These are phyloP conservation scores for Thalassiosira sp. DNA, from an alignment of 352 stramenopile genomes.

Conservation along the genomic window DNA sequence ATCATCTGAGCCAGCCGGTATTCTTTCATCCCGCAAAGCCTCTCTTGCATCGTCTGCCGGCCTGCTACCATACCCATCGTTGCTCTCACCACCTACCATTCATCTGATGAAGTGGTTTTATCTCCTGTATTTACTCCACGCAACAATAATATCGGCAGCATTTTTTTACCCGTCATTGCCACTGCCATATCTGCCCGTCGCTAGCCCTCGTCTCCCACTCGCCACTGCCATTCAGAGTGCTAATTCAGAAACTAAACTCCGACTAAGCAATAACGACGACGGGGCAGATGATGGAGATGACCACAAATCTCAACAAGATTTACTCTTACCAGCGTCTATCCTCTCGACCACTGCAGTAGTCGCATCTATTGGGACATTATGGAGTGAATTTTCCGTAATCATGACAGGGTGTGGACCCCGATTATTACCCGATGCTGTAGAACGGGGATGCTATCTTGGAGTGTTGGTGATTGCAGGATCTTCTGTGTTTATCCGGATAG, in stretches of 20 bases:
- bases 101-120: not conserved
- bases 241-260: not conserved
- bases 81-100: too few species aligned
- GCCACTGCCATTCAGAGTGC: not conserved
- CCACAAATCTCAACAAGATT: not conserved
- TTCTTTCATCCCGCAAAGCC: too few species aligned
- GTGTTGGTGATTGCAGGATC: constrained; percentile 46
- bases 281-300: not conserved
- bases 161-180: not conserved
- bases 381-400: constrained; percentile 51
- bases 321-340: not conserved
- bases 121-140: not conserved
- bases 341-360: not conserved
- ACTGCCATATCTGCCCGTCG: not conserved
- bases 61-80: too few species aligned
- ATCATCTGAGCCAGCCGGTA: too few species aligned
- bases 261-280: not conserved
- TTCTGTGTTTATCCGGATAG: constrained; percentile 51
- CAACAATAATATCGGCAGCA: not conserved
- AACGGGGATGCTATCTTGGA: constrained; percentile 57
- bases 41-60: too few species aligned
- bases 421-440: constrained; percentile 45
- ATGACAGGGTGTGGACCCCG: constrained; percentile 53
- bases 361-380: constrained; percentile 49
- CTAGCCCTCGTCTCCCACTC: not conserved